Evolutionary conservation across 1,284 basidiomycete species (phyloP), one percentile per base, ranked within the genome.

Genomic region (Ganoderma multipileum): DNA sequence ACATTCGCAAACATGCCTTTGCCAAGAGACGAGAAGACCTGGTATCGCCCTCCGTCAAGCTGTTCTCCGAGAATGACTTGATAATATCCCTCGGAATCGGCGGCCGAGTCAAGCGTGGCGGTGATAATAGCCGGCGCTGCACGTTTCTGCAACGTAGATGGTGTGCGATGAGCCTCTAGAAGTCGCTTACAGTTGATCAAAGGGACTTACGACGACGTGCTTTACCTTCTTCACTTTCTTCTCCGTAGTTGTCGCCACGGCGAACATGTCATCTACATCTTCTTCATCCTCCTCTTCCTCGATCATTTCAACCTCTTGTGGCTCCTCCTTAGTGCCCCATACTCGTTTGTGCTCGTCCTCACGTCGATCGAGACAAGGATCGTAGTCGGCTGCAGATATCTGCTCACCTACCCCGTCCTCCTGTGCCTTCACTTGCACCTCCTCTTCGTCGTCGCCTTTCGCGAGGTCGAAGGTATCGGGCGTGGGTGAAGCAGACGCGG

Each of bases 1-100:
- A 99, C 98, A 61, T 94, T 95, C 54, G 96, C 95, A 81, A 99
- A 99, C 96, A 99, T 99, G 68, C 98, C 98, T 79, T 97, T 97
- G 41, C 98, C 98, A 14, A 99, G 85, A 60, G 90, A 95, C 39
- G 95, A 96, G 73, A 95, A 97, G 14, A 99, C 95, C 78, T 98
- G 96, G 79, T 99, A 99, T 57, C 93, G 88, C 1, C 95, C 96
- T 52, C 90, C 89, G 75, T 98, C 95, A n/a, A 98, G 84, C 67
- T 97, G 89, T 81, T 99, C 98, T 61, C 97, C 98, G 6, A 99
- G 88, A 61, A 97, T 96, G 71, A 98, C 89, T 70, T 91, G 91
- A 79, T 99, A 99, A 79, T 99, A 99, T 0, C 98, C 98, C 80
- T 99, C 98, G 0, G 92, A 79, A 80, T 99, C 98, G 67, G 93